A percentile compares a stretch with the other conserved stretches of the same genome.
These are phyloP conservation scores for Colletotrichum falcatum DNA, from an alignment of 2,329 filamentous ascomycete species.

Conservation along the genomic window DNA sequence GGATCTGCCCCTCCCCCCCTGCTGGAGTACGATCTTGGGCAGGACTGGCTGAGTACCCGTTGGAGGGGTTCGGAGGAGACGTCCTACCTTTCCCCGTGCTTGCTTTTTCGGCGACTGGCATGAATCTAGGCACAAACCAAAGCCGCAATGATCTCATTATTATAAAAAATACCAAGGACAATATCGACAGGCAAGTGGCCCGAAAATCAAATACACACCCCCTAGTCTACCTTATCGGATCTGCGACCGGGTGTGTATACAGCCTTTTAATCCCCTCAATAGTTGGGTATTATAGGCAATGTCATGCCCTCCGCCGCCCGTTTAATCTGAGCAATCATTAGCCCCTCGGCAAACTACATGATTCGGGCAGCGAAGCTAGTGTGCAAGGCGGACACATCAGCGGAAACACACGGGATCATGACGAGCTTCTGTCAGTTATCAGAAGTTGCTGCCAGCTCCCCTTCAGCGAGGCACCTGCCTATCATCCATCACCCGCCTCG, in stretches of 20 bases:
- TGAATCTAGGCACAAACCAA: conserved; percentile 26
- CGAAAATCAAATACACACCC: conserved; percentile 9
- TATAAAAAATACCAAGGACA: not conserved
- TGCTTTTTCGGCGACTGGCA: conserved; percentile 37
- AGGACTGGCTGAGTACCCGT: not conserved
- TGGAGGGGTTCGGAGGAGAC: not conserved
- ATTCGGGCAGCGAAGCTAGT: not conserved
- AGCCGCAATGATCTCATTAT: conserved; percentile 27
- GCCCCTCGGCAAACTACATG: conserved; percentile 2
- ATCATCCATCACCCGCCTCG: not conserved
- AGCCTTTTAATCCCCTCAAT: conserved; percentile 14
- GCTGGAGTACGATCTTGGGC: conserved; percentile 5
- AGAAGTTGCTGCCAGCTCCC: not conserved
- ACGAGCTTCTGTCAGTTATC: conserved; percentile 21
- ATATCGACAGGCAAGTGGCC: not conserved
- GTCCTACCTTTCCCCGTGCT: not conserved
- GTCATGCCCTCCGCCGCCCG: conserved; percentile 5
- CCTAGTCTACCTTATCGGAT: conserved; percentile 10
- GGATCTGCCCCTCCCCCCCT: not conserved
- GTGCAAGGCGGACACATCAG: not conserved
- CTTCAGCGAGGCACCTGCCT: conserved; percentile 5
- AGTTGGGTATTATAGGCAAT: conserved; percentile 13
- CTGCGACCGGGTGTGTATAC: conserved; percentile 2
- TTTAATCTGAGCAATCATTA: not conserved
- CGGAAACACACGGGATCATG: not conserved